phyloP scores from a whole-genome alignment of 129 eudicot species.

The Flaveria ramosissima region DNA sequence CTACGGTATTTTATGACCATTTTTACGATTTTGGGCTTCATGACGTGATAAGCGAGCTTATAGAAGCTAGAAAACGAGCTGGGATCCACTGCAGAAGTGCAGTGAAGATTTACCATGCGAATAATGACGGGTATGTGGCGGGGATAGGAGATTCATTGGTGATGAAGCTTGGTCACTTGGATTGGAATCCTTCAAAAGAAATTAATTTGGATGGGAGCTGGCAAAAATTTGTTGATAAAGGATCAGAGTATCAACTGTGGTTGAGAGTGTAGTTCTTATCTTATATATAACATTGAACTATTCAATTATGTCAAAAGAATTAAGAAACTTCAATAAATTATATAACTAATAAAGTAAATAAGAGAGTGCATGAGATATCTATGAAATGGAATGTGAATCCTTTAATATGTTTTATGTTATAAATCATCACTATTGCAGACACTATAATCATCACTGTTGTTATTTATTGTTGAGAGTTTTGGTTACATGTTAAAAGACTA shows the following conservation, averaged over 20 bases:
- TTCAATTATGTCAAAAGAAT: too few relatives aligned
- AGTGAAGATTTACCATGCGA: constrained; percentile 62
- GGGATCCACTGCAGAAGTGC: constrained; percentile 62
- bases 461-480: too few relatives aligned
- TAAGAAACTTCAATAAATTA: too few relatives aligned
- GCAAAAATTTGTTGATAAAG: constrained; percentile 64
- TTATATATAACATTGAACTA: too few relatives aligned
- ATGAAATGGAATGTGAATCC: too few relatives aligned
- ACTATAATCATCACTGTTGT: too few relatives aligned
- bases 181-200: constrained; percentile 66
- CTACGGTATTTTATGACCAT: constrained; percentile 62
- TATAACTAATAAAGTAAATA: too few relatives aligned
- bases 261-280: constrained; percentile 40
- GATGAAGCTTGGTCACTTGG: constrained; percentile 58
- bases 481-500: too few relatives aligned
- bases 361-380: too few relatives aligned
- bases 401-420: too few relatives aligned
- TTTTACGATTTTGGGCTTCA: constrained; percentile 63
- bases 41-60: constrained; percentile 51
- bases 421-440: too few relatives aligned
- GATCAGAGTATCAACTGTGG: constrained; percentile 58
- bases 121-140: constrained; percentile 56
- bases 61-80: constrained; percentile 51
- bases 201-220: constrained; percentile 59
- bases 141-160: constrained; percentile 54